phyloP scores from a whole-genome alignment of 2,329 filamentous ascomycete species.

The Diaporthe caulivora region DNA sequence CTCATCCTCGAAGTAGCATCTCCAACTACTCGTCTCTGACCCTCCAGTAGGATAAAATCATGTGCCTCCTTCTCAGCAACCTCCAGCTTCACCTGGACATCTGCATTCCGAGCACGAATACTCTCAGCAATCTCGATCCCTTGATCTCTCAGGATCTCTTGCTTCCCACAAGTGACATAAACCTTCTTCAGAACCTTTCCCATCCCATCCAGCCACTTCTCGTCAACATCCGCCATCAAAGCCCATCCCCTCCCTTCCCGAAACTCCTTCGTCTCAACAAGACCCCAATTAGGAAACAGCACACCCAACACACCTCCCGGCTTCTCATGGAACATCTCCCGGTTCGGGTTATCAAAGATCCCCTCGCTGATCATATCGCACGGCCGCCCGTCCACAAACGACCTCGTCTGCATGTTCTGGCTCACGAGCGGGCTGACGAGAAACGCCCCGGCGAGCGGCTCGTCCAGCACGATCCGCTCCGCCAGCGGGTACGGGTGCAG shows the following conservation, averaged over 20 bases:
- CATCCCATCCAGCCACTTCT: slow-evolving; percentile 47
- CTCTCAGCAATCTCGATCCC: slow-evolving; percentile 44
- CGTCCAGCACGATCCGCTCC: slow-evolving; percentile 42
- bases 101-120: slow-evolving; percentile 41
- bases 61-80: slow-evolving; percentile 48
- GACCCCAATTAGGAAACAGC: slow-evolving; percentile 8
- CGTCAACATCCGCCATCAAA: slow-evolving; percentile 47
- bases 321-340: slow-evolving; percentile 36
- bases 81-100: slow-evolving; percentile 47
- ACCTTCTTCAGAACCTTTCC: slow-evolving; percentile 42
- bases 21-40: slow-evolving; percentile 42
- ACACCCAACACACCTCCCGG: background rate
- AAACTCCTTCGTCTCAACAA: slow-evolving; percentile 21
- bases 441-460: slow-evolving; percentile 49
- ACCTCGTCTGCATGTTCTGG: slow-evolving; percentile 39
- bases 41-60: slow-evolving; percentile 50
- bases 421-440: slow-evolving; percentile 51
- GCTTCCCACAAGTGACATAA: slow-evolving; percentile 50
- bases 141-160: slow-evolving; percentile 50
- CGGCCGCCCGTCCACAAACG: slow-evolving; percentile 45
- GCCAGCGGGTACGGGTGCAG: slow-evolving; percentile 47
- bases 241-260: slow-evolving; percentile 43
- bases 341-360: slow-evolving; percentile 34
- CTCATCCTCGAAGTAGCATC: slow-evolving; percentile 49
- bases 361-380: slow-evolving; percentile 51